These are phyloP conservation scores for Nidularia pulvinata DNA, from an alignment of 768 basidiomycete species.

Conservation along the genomic window DNA sequence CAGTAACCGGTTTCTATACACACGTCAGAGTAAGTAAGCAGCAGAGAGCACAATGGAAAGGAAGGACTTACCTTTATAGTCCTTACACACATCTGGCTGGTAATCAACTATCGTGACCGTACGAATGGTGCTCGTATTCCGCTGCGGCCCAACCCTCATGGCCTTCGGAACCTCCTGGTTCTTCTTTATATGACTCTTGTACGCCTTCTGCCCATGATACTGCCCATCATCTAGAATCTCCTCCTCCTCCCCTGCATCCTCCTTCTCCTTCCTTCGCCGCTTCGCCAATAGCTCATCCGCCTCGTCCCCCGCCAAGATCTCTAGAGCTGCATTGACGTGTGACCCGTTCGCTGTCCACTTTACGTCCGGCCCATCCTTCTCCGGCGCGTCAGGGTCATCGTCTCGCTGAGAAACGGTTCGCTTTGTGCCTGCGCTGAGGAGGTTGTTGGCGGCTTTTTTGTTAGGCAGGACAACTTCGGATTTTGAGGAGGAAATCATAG, in stretches of 20 bases:
- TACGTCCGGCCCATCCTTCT: slow-evolving; percentile 66
- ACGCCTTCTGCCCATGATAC: slow-evolving; percentile 85
- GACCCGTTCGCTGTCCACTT: slow-evolving; percentile 81
- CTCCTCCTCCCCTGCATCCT: slow-evolving; percentile 46
- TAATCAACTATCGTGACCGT: slow-evolving; percentile 97
- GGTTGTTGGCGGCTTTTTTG: slow-evolving; percentile 63
- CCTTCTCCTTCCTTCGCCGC: slow-evolving; percentile 55
- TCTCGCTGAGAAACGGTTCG: slow-evolving; percentile 64
- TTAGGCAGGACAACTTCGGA: slow-evolving; percentile 81
- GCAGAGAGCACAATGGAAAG: slow-evolving; percentile 3
- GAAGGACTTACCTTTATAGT: slow-evolving; percentile 86
- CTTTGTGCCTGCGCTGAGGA: slow-evolving; percentile 60
- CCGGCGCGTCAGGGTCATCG: slow-evolving; percentile 45
- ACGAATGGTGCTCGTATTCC: slow-evolving; percentile 79
- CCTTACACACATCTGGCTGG: slow-evolving; percentile 99
- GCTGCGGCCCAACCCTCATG: slow-evolving; percentile 83
- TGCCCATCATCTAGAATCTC: slow-evolving; percentile 80
- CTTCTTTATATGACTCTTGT: slow-evolving; percentile 80
- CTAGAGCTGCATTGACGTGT: slow-evolving; percentile 69
- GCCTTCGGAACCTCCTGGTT: slow-evolving; percentile 84
- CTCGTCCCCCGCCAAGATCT: slow-evolving; percentile 84
- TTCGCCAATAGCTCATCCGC: slow-evolving; percentile 77
- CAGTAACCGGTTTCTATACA: slow-evolving; percentile 93
- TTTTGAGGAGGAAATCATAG: slow-evolving; percentile 41
- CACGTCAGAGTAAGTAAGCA: slow-evolving; percentile 5